Conservation (phyloP, 441 rosid species). For the Brassica balearica region DNA sequence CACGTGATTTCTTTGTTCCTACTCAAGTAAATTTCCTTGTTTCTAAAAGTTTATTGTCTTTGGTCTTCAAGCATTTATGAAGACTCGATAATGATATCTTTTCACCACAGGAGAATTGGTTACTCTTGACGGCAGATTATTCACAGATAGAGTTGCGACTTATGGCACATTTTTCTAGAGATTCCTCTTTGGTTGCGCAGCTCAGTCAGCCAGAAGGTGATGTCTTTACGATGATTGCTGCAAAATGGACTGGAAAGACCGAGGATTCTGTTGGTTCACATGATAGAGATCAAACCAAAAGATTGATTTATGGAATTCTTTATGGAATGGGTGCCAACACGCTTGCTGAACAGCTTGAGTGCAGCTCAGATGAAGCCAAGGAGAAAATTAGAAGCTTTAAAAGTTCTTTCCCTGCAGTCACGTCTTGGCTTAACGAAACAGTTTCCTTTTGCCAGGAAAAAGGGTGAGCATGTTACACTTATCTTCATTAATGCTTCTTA, state of each 20-base stretch:
- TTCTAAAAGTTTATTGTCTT: conserved; percentile 19
- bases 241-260: conserved; percentile 83
- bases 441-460: conserved; percentile 74
- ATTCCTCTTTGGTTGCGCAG: conserved; percentile 75
- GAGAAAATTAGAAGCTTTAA: conserved; percentile 87
- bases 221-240: conserved; percentile 92
- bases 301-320: conserved; percentile 94
- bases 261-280: conserved; percentile 62
- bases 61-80: conserved; percentile 28
- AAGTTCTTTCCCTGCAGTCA: conserved; percentile 84
- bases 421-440: conserved; percentile 82
- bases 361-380: conserved; percentile 84
- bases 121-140: conserved; percentile 92
- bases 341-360: conserved; percentile 89
- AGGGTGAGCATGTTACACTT: conserved; percentile 63
- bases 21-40: conserved; percentile 71
- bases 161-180: conserved; percentile 97
- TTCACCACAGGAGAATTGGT: conserved; percentile 84
- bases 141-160: conserved; percentile 96
- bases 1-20: conserved; percentile 89
- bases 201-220: conserved; percentile 84
- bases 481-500: conserved; percentile 29
- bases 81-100: conserved; percentile 34
- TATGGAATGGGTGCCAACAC: conserved; percentile 98
- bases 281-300: conserved; percentile 93